Base-by-base conservation (phyloP, 1,139 yeast genomes). In the Chernovozyma sophiae-reginae region DNA sequence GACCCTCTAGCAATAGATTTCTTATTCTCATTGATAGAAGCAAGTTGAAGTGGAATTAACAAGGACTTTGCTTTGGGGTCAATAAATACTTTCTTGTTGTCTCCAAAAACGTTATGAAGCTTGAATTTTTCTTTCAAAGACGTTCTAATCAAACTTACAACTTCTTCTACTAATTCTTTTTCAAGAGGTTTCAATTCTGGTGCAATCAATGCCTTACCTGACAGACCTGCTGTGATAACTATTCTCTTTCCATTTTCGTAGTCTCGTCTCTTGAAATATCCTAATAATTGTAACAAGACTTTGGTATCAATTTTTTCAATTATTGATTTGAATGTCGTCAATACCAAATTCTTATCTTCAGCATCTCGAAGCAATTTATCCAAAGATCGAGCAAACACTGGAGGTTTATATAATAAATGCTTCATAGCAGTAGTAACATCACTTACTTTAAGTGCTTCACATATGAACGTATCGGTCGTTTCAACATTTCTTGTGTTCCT, bases 291-390 rank as follows among this genome's bases (percentile, higher is more conserved):
- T 8, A 44, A 33, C 15, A 44, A 26, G 3, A 44, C 18, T 31
- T 43, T 43, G 14, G 43, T 24, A 18, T 38, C 37, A 14, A 44
- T 35, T n/a, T 26, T 23, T 18, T 25, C 30, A 3, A 20, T 28
- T 10, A 40, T 22, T 3, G n/a, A 18, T 4, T 14, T 13, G 23
- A 44, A 43, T 19, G 18, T 25, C 11, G 27, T n/a, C 11, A 39
- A 26, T 10, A 38, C 30, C 11, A 10, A 18, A 3, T 31, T 20
- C 10, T 20, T 32, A 12, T 25, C n/a, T 7, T 38, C 25, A 16
- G 32, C 27, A 26, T 38, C 44, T 11, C 44, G 32, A 10, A 39
- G 7, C 14, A 43, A 31, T 25, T 43, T 43, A 30, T 43, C 47
- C 11, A 43, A 31, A 25, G 37, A 28, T 6, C 47, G 35, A 4